These are phyloP conservation scores for Hygrocybe coccinea DNA, from an alignment of 768 basidiomycete species.

Conservation along the genomic window DNA sequence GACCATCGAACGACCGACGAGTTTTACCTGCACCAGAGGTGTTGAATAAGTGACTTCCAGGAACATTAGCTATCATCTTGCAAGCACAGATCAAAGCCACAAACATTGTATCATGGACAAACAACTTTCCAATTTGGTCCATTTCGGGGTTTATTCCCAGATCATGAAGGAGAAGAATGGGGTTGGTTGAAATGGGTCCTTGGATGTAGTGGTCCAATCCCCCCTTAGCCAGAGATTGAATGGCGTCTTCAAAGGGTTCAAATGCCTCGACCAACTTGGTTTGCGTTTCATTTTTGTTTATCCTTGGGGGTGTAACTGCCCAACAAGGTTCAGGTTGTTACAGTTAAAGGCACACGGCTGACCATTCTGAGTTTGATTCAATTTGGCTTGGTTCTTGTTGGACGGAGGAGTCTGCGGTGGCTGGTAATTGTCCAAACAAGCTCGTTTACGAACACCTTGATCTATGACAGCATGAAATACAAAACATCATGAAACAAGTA, in stretches of 20 bases:
- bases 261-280: conserved; percentile 4
- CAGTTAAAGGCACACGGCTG: not conserved
- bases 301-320: conserved; percentile 7
- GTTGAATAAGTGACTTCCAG: conserved; percentile 8
- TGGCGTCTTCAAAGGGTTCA: conserved; percentile 7
- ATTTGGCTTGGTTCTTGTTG: not conserved
- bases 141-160: conserved; percentile 3
- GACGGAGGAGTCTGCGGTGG: not conserved
- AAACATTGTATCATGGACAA: conserved; percentile 7
- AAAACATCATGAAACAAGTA: too few species aligned
- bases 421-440: not conserved
- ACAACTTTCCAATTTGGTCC: conserved; percentile 5
- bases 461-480: not conserved
- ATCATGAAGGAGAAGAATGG: conserved; percentile 9
- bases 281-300: not conserved
- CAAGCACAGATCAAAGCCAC: conserved; percentile 3
- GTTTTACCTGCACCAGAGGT: conserved; percentile 10
- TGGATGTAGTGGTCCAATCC: conserved; percentile 4
- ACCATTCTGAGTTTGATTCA: not conserved
- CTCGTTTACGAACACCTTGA: not conserved
- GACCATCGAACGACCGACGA: conserved; percentile 6
- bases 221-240: conserved; percentile 6
- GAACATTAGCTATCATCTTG: conserved; percentile 3
- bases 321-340: not conserved
- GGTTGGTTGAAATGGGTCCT: conserved; percentile 2